Base-by-base conservation (phyloP, 2,329 filamentous ascomycete genomes). In the Hypoxylon sp. region DNA sequence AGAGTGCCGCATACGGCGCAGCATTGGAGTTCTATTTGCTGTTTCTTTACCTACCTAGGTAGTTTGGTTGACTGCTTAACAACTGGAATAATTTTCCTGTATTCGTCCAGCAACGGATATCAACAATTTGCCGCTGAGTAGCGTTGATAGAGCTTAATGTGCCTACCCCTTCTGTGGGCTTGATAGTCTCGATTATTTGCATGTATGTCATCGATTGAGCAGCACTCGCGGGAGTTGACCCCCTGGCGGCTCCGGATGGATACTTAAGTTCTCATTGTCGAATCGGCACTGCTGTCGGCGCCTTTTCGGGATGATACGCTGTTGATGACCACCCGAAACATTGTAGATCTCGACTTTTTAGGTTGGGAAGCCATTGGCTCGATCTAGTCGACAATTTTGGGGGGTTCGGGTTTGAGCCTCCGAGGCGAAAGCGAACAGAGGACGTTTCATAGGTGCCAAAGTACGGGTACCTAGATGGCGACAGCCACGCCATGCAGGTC, bases 231-330 rank as follows among this genome's bases (percentile, higher is more conserved):
- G 30, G 46, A 30, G 16, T 41, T 25, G 32, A 50, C 47, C 65
- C 6, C 61, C 57, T 67, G 61, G 51, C 48, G 55, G 51, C 52
- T 64, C 64, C 23, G 29, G 32, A 58, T 16, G 19, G 37, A n/a
- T 37, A n/a, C 29, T 39, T n/a, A 27, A 3, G 34, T 52, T n/a
- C 32, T 50, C 16, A 30, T 43, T 29, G 37, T 63, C 64, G 52
- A 64, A 64, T 67, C 56, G 53, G 57, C 32, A 50, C 34, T 30
- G 41, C 55, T 25, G 47, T 64, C 61, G 61, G 61, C 53, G 55
- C 55, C 61, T 61, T 61, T 50, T 59, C 65, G 65, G 65, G 41
- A 48, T 57, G 34, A 41, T 48, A 41, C 32, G 30, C 64, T 55
- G 34, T 34, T 34, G n/a, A 54, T 46, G 50, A 29, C 48, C 37